A percentile compares a stretch with the other conserved stretches of the same genome.
These are phyloP conservation scores for Lachnellula arida DNA, from an alignment of 2,329 filamentous ascomycete genomes.

Conservation along the genomic window DNA sequence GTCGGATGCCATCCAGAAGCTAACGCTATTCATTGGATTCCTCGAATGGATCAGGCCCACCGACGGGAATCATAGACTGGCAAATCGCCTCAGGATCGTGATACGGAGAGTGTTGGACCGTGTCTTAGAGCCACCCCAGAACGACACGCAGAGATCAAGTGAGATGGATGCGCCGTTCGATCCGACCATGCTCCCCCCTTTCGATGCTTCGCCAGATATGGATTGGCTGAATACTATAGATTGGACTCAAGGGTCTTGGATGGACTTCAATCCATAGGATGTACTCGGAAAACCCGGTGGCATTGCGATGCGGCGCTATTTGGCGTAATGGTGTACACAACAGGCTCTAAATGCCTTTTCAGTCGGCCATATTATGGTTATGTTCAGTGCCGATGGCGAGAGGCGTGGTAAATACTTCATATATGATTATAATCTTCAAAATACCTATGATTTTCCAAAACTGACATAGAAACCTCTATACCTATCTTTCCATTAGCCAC, in stretches of 20 bases:
- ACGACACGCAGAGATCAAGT: neutral
- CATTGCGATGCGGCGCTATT: too few relatives aligned
- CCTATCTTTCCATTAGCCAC: too few relatives aligned
- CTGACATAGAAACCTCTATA: too few relatives aligned
- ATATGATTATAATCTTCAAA: too few relatives aligned
- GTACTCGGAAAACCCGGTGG: too few relatives aligned
- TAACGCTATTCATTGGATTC: conserved; percentile 30
- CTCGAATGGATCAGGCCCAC: conserved; percentile 30
- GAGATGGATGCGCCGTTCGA: conserved; percentile 11
- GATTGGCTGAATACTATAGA: conserved; percentile 29
- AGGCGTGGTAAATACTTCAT: too few relatives aligned
- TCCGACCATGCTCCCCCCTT: conserved; percentile 13
- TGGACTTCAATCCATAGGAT: conserved; percentile 11
- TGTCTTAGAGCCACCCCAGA: conserved; percentile 20
- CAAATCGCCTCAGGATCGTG: conserved; percentile 21
- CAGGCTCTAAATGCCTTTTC: too few relatives aligned
- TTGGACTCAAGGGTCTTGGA: conserved; percentile 29
- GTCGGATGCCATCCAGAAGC: conserved; percentile 27
- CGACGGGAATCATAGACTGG: conserved; percentile 28
- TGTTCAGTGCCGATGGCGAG: too few relatives aligned
- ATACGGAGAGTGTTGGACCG: conserved; percentile 23
- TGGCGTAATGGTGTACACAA: too few relatives aligned
- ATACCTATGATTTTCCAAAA: too few relatives aligned
- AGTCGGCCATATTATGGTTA: too few relatives aligned
- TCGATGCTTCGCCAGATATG: conserved; percentile 20